phyloP scores from a whole-genome alignment of 2,329 filamentous ascomycete genomes.

The Leptodontidium sp. region DNA sequence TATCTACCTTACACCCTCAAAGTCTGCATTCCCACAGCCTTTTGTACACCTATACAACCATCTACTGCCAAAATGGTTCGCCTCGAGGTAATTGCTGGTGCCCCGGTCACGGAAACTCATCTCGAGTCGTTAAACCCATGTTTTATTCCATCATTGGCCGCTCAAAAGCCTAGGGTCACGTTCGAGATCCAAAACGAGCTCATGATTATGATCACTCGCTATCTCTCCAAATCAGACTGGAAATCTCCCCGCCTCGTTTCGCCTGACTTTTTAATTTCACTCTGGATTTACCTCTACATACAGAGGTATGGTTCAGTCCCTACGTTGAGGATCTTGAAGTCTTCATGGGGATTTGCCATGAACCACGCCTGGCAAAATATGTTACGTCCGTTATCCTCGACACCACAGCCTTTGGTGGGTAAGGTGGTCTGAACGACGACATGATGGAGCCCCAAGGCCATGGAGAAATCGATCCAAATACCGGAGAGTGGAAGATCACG shows the following conservation, averaged over 20 bases:
- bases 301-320: background rate
- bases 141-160: background rate
- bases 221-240: background rate
- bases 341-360: background rate
- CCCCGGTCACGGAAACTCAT: no score
- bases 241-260: background rate
- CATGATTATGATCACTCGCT: background rate
- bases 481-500: background rate
- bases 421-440: background rate
- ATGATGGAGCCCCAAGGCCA: background rate
- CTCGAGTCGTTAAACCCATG: no score
- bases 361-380: background rate
- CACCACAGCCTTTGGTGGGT: background rate
- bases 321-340: background rate
- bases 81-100: no score
- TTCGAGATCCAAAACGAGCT: background rate
- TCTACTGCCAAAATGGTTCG: no score
- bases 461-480: background rate
- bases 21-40: no score
- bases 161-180: background rate
- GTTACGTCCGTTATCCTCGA: constrained; percentile 2
- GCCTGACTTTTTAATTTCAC: background rate
- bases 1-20: no score
- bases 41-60: no score
- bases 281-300: background rate